phyloP scores from a whole-genome alignment of 441 rosid genomes.

The Erysimum pusillum region DNA sequence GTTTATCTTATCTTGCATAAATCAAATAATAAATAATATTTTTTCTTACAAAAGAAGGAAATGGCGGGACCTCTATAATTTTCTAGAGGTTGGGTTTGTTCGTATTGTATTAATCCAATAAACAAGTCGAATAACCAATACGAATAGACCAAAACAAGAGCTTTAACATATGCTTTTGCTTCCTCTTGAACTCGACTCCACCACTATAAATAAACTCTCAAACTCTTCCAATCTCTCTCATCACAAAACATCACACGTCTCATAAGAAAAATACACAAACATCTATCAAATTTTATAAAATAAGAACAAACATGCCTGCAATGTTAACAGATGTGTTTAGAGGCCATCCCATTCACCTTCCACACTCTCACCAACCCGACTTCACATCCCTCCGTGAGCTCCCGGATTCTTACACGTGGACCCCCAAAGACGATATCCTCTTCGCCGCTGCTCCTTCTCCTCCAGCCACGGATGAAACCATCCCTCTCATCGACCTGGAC shows the following conservation, averaged over 20 bases:
- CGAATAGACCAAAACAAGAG: constrained; percentile 33
- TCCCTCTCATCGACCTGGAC: constrained; percentile 77
- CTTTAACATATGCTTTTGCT: constrained; percentile 34
- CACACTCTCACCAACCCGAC: constrained; percentile 63
- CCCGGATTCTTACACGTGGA: constrained; percentile 86
- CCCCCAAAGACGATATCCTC: constrained; percentile 54
- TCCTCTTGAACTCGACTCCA: constrained; percentile 31
- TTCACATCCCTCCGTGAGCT: constrained; percentile 67
- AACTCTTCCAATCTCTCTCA: constrained; percentile 33
- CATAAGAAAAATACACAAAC: constrained; percentile 24
- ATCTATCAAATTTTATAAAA: neutral
- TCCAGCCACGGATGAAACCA: constrained; percentile 45
- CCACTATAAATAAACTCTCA: constrained; percentile 47
- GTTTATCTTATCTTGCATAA: constrained; percentile 35
- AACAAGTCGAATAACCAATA: constrained; percentile 42
- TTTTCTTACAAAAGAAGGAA: constrained; percentile 42
- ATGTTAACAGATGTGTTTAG: constrained; percentile 63
- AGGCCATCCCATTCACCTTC: constrained; percentile 68
- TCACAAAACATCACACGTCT: constrained; percentile 30
- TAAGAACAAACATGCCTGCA: constrained; percentile 64
- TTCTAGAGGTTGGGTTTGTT: constrained; percentile 49
- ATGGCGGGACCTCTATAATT: constrained; percentile 48
- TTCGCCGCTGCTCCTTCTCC: constrained; percentile 35
- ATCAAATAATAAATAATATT: constrained; percentile 4
- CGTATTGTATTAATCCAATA: constrained; percentile 44